phyloP scores from a whole-genome alignment of 2,329 filamentous ascomycete species.

The Volutella citrinella region DNA sequence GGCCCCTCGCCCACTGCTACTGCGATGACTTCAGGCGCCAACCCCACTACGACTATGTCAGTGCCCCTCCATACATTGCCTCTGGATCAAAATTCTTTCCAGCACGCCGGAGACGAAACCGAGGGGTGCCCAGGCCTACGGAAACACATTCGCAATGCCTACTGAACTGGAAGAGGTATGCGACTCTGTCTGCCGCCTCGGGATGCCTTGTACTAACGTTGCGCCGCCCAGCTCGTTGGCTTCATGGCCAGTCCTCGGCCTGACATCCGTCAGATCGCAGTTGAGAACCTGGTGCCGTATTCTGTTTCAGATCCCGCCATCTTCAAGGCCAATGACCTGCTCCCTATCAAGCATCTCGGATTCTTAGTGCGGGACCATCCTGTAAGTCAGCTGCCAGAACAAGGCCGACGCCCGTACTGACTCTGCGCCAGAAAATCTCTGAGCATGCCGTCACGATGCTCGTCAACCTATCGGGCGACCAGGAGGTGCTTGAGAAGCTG shows the following conservation, averaged over 20 bases:
- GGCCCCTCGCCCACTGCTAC: conserved; percentile 20
- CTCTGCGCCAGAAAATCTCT: conserved; percentile 67
- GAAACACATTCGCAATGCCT: conserved; percentile 51
- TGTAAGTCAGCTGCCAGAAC: conserved; percentile 45
- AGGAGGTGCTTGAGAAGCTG: conserved; percentile 69
- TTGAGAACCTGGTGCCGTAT: conserved; percentile 84
- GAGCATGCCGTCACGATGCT: conserved; percentile 89
- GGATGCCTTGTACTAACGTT: conserved; percentile 10
- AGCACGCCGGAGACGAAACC: conserved; percentile 15
- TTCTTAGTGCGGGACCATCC: conserved; percentile 80
- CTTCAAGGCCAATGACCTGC: conserved; percentile 78
- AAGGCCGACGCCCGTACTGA: no score
- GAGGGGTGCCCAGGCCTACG: conserved; percentile 9
- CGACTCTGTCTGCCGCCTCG: background rate
- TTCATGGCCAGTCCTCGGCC: conserved; percentile 92
- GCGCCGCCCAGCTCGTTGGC: conserved; percentile 69
- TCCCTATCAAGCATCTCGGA: conserved; percentile 84
- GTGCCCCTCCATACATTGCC: conserved; percentile 20
- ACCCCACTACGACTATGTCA: conserved; percentile 26
- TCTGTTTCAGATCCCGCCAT: conserved; percentile 69
- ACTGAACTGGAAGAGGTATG: conserved; percentile 73
- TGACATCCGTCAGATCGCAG: conserved; percentile 81
- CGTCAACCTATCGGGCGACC: conserved; percentile 78
- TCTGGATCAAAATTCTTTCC: conserved; percentile 12
- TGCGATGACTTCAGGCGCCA: conserved; percentile 27